Conservation (phyloP, 1,284 basidiomycete genomes). For the Abortiporus biennis region DNA sequence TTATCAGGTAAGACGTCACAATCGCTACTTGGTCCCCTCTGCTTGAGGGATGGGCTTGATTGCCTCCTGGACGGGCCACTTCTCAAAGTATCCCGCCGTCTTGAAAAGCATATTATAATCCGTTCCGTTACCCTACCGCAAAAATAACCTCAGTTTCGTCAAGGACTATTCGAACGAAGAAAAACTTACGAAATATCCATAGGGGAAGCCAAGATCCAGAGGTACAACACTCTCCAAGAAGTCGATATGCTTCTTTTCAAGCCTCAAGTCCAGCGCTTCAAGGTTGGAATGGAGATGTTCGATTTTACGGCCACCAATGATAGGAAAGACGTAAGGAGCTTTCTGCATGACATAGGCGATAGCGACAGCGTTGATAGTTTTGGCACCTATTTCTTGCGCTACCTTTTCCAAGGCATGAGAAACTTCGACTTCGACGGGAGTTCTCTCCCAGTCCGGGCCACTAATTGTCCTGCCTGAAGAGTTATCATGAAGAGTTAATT, state of each 20-base stretch:
- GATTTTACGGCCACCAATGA: conserved; percentile 42
- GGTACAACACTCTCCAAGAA: conserved; percentile 31
- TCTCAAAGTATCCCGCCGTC: conserved; percentile 21
- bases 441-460: conserved; percentile 22
- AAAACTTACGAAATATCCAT: conserved; percentile 28
- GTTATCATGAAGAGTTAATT: background rate
- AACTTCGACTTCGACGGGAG: conserved; percentile 23
- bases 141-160: background rate
- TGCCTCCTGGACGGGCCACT: conserved; percentile 13
- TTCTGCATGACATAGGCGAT: conserved; percentile 43
- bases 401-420: conserved; percentile 14
- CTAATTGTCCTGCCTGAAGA: background rate
- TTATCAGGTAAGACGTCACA: too few relatives aligned
- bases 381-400: conserved; percentile 15
- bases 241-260: conserved; percentile 34
- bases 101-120: conserved; percentile 11
- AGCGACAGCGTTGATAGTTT: conserved; percentile 24
- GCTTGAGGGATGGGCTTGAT: conserved; percentile 16
- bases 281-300: conserved; percentile 40
- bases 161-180: background rate
- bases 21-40: too few relatives aligned
- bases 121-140: conserved; percentile 23
- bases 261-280: conserved; percentile 34
- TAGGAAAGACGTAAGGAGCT: conserved; percentile 31
- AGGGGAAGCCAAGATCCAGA: conserved; percentile 38